phyloP scores from a whole-genome alignment of 2,329 filamentous ascomycete genomes.

The Aureobasidium sp. region DNA sequence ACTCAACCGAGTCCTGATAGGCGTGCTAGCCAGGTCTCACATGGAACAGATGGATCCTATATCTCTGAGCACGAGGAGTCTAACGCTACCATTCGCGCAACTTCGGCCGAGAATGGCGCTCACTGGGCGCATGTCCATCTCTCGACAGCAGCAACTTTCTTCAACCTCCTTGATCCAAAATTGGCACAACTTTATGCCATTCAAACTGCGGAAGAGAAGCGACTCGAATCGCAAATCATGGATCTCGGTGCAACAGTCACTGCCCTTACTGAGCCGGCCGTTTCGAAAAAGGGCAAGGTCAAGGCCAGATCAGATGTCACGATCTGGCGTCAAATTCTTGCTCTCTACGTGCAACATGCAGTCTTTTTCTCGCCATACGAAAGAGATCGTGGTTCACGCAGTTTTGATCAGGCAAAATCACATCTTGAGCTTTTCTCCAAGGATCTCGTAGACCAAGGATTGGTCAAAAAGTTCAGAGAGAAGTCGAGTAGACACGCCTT shows the following conservation, averaged over 20 bases:
- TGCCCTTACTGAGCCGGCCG: constrained; percentile 56
- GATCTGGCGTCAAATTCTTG: constrained; percentile 74
- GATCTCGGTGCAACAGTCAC: constrained; percentile 59
- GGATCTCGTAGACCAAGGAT: constrained; percentile 54
- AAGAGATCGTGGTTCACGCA: constrained; percentile 59
- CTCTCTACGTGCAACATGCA: constrained; percentile 70
- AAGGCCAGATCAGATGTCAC: constrained; percentile 56
- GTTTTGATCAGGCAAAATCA: constrained; percentile 57
- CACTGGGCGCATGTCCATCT: constrained; percentile 64
- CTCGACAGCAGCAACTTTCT: constrained; percentile 72
- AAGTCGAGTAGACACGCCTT: constrained; percentile 59
- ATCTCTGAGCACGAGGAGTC: background rate
- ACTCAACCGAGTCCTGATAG: background rate
- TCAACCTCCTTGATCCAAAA: constrained; percentile 65
- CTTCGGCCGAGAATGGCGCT: background rate
- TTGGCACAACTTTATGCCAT: constrained; percentile 62
- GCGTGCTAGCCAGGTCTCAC: background rate
- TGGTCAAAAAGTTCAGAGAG: constrained; percentile 58
- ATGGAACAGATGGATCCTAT: background rate
- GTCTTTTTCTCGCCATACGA: constrained; percentile 79
- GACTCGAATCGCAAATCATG: constrained; percentile 57
- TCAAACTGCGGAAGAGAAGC: constrained; percentile 58
- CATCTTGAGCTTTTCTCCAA: constrained; percentile 66
- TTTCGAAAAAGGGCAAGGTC: constrained; percentile 33
- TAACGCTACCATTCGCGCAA: background rate